Base-by-base conservation (phyloP, 805 yeast genomes). In the Wickerhamiella qilinensis region DNA sequence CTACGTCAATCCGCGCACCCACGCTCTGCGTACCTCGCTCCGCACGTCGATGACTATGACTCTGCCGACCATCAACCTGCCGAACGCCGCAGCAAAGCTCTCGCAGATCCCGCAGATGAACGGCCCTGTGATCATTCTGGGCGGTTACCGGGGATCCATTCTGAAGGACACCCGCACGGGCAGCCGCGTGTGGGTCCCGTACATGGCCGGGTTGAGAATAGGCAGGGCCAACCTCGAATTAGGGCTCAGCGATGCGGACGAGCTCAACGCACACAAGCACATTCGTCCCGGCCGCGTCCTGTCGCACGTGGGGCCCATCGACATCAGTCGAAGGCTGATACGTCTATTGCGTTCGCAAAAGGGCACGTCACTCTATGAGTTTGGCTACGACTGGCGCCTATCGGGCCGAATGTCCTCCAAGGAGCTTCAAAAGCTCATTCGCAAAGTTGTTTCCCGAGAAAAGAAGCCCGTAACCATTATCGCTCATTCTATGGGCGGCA, bases 401-500 rank as follows among this genome's bases (percentile, higher is more conserved):
- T 73, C 86, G 5, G 65, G 73, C 2, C 80, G 73, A 31, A 54
- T 74, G 3, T 59, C 67, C 16, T 62, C 80, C 11, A 53, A 58
- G 5, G 65, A 73, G 43, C 59, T 86, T n/a, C 59, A 57, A 25
- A 56, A 64, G n/a, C 65, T 64, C 36, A 54, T 82, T 14, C 48
- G 49, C 16, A 51, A 62, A 4, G 58, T 83, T 20, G 32, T 40
- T 50, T 41, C 42, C 5, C 38, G 37, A 16, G 42, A 37, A 6
- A 73, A 72, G 15, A 68, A 69, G 43, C 84, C 81, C 11, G 68
- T 76, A 0, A 59, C 77, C 20, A 73, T 86, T 1, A 72, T 86
- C 38, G 91, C 91, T 0, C 96, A 86, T 55, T 84, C 94, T 0
- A 85, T 86, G 95, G 96, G 96, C 38, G 96, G 96, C 0, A 53